Evolutionary conservation across 768 basidiomycete genomes (phyloP).

Genomic region (Panaeolus papilionaceus): DNA sequence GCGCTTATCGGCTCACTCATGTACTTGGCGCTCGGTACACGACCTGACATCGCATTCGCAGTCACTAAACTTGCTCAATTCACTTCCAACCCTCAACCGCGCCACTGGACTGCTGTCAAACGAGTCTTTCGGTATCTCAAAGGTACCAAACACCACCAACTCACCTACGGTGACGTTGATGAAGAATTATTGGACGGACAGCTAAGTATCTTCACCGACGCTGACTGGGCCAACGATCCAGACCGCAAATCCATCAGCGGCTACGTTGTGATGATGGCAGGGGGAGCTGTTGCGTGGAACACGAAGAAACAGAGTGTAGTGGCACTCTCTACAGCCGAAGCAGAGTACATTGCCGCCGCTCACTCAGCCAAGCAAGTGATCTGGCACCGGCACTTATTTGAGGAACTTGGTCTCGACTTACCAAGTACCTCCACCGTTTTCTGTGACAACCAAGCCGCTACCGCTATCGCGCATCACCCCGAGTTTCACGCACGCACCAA

Average conservation of each 20-base stretch:
- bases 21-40: slow-evolving; percentile 33
- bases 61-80: slow-evolving; percentile 33
- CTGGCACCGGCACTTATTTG: slow-evolving; percentile 27
- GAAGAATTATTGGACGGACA: not conserved
- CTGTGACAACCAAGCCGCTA: slow-evolving; percentile 46
- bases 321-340: slow-evolving; percentile 46
- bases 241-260: slow-evolving; percentile 11
- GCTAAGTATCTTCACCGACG: slow-evolving; percentile 22
- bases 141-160: slow-evolving; percentile 16
- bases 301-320: slow-evolving; percentile 45
- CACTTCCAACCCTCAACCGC: slow-evolving; percentile 32
- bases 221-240: slow-evolving; percentile 23
- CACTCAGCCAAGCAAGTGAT: slow-evolving; percentile 33
- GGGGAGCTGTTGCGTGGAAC: slow-evolving; percentile 46
- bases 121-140: slow-evolving; percentile 27
- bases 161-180: slow-evolving; percentile 21
- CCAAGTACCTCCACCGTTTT: slow-evolving; percentile 19
- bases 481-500: slow-evolving; percentile 42
- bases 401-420: slow-evolving; percentile 18
- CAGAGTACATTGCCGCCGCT: slow-evolving; percentile 49
- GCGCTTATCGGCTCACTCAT: slow-evolving; percentile 39
- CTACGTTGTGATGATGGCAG: slow-evolving; percentile 26
- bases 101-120: slow-evolving; percentile 37
- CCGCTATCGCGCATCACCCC: slow-evolving; percentile 40
- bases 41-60: not conserved